These are phyloP conservation scores for Aspergillus sclerotialis DNA, from an alignment of 2,329 filamentous ascomycete genomes.

Conservation along the genomic window DNA sequence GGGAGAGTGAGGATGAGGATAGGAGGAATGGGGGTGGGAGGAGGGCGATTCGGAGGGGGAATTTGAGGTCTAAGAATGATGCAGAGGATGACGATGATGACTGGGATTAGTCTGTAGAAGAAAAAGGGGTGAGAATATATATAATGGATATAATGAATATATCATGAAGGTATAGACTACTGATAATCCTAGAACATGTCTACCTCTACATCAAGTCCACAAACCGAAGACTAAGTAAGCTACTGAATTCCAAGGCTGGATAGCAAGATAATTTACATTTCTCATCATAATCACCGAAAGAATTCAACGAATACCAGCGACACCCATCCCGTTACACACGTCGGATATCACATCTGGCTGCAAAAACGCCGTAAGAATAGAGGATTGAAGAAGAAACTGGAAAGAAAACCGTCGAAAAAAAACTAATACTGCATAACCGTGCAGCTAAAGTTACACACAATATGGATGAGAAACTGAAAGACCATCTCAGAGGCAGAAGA, in stretches of 20 bases:
- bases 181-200: slow-evolving; percentile 3
- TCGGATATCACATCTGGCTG: no score
- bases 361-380: background rate
- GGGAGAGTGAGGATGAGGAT: slow-evolving; percentile 16
- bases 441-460: slow-evolving; percentile 25
- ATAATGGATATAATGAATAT: background rate
- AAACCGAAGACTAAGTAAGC: background rate
- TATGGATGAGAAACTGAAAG: slow-evolving; percentile 14
- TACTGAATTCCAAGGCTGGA: no score
- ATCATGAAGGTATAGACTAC: background rate
- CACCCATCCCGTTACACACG: no score
- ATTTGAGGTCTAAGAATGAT: slow-evolving; percentile 14
- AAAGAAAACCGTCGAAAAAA: slow-evolving; percentile 4
- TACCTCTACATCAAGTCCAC: background rate
- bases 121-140: background rate
- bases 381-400: slow-evolving; percentile 1
- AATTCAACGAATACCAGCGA: slow-evolving; percentile 12
- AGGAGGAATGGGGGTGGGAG: slow-evolving; percentile 7
- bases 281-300: slow-evolving; percentile 2
- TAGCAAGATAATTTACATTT: slow-evolving; percentile 3
- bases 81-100: slow-evolving; percentile 35
- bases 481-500: slow-evolving; percentile 11
- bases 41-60: slow-evolving; percentile 26
- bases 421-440: slow-evolving; percentile 25
- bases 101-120: slow-evolving; percentile 37